Percentiles rank a stretch among this genome's conserved stretches.
Conservation (phyloP, 352 stramenopile genomes). For the Aphanomyces cochlioides region DNA sequence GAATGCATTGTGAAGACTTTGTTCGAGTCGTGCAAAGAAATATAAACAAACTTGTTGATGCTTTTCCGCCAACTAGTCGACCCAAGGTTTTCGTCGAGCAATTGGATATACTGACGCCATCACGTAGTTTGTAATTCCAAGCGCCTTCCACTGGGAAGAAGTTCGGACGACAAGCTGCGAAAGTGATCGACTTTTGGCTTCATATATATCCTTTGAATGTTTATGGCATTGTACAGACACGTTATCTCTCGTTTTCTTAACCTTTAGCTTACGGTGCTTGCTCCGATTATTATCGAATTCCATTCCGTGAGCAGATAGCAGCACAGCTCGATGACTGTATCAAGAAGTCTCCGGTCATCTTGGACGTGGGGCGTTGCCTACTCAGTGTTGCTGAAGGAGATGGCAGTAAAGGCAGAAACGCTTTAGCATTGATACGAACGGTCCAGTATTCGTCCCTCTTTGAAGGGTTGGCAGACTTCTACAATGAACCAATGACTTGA, state of each 20-base stretch:
- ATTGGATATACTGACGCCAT: no score
- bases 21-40: constrained; percentile 5
- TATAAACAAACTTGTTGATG: not conserved
- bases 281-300: constrained; percentile 2
- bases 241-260: not conserved
- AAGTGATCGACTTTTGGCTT: not conserved
- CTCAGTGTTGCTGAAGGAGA: not conserved
- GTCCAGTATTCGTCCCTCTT: not conserved
- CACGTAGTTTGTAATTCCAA: not conserved
- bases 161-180: not conserved
- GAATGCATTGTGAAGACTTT: constrained; percentile 21
- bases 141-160: not conserved
- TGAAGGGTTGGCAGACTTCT: constrained; percentile 2
- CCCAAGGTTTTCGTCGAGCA: not conserved
- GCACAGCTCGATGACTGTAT: constrained; percentile 2
- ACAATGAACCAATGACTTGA: not conserved
- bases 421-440: not conserved
- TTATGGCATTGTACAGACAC: not conserved
- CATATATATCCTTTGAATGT: constrained; percentile 23
- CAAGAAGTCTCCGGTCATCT: not conserved
- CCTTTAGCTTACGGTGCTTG: not conserved
- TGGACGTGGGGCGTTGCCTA: constrained; percentile 3
- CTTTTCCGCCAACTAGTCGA: not conserved
- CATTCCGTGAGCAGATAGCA: constrained; percentile 11
- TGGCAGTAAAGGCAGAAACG: not conserved